phyloP scores from a whole-genome alignment of 108 stramenopile species.

The Schizochytrium sp. region DNA sequence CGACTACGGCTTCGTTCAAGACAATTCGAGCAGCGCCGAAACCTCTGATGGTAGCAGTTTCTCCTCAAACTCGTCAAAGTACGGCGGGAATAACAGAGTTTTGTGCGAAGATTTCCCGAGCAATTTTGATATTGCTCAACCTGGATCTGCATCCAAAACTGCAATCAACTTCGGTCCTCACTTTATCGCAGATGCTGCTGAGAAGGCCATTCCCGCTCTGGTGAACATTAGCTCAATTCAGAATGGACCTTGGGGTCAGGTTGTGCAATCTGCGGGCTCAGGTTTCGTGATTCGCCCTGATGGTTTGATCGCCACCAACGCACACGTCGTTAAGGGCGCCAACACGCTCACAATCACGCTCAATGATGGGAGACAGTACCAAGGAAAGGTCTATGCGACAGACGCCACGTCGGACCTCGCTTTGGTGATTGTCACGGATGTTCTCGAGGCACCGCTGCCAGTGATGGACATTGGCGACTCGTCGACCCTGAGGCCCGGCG shows the following conservation, averaged over 20 bases:
- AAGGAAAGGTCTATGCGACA: slow-evolving; percentile 65
- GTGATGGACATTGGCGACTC: slow-evolving; percentile 67
- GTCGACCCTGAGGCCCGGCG: slow-evolving; percentile 67
- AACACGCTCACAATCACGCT: slow-evolving; percentile 71
- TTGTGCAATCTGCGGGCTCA: slow-evolving; percentile 65
- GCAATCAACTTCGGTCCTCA: slow-evolving; percentile 32
- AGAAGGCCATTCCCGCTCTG: slow-evolving; percentile 45
- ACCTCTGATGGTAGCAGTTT: no score
- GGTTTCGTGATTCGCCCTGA: slow-evolving; percentile 73
- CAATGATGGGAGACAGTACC: slow-evolving; percentile 70
- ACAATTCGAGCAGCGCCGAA: no score
- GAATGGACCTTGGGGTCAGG: slow-evolving; percentile 39
- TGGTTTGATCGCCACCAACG: slow-evolving; percentile 75
- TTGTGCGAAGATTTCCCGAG: not conserved
- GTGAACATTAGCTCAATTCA: slow-evolving; percentile 40
- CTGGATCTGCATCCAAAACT: not conserved
- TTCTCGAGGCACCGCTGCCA: slow-evolving; percentile 64
- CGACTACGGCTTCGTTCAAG: not conserved
- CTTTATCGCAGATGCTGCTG: slow-evolving; percentile 53
- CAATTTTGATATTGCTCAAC: not conserved
- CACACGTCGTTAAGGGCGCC: slow-evolving; percentile 71
- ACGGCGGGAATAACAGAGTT: not conserved
- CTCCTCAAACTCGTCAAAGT: no score
- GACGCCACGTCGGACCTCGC: slow-evolving; percentile 74
- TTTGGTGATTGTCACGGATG: slow-evolving; percentile 68